These are phyloP conservation scores for Candida railenensis DNA, from an alignment of 805 yeast genomes.

Conservation along the genomic window DNA sequence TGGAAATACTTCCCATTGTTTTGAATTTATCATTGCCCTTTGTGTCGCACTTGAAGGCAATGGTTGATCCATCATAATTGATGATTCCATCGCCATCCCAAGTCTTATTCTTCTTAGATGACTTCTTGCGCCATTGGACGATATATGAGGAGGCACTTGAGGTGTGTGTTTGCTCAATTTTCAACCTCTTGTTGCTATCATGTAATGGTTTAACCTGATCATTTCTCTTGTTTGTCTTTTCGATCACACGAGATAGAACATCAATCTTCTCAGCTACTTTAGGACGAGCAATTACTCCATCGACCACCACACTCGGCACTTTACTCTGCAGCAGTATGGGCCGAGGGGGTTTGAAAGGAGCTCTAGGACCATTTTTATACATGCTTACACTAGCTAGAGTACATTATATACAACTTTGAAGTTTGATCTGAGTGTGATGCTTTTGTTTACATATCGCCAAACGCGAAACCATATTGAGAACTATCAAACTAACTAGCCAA, in stretches of 20 bases:
- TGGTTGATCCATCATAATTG: constrained; percentile 22
- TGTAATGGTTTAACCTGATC: neutral
- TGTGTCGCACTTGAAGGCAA: constrained; percentile 30
- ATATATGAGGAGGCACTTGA: constrained; percentile 12
- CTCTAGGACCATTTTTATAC: constrained; percentile 22
- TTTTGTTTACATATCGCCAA: neutral
- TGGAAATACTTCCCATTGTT: constrained; percentile 19
- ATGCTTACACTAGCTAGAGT: neutral
- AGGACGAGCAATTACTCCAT: too few species aligned
- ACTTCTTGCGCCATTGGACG: constrained; percentile 68
- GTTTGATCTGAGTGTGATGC: too few species aligned
- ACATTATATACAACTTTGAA: too few species aligned
- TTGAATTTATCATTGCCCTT: constrained; percentile 21
- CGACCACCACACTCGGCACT: constrained; percentile 7
- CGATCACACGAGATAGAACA: neutral
- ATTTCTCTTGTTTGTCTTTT: neutral
- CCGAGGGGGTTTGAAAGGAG: constrained; percentile 54
- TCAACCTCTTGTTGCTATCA: neutral
- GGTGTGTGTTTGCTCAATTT: neutral
- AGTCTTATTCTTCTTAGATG: constrained; percentile 78
- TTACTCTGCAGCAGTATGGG: constrained; percentile 5
- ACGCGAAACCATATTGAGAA: neutral
- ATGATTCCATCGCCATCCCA: constrained; percentile 94
- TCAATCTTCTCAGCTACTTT: neutral
- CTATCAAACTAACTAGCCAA: too few species aligned